These are phyloP conservation scores for Rhizopogon salebrosus DNA, from an alignment of 768 basidiomycete species.

Conservation along the genomic window DNA sequence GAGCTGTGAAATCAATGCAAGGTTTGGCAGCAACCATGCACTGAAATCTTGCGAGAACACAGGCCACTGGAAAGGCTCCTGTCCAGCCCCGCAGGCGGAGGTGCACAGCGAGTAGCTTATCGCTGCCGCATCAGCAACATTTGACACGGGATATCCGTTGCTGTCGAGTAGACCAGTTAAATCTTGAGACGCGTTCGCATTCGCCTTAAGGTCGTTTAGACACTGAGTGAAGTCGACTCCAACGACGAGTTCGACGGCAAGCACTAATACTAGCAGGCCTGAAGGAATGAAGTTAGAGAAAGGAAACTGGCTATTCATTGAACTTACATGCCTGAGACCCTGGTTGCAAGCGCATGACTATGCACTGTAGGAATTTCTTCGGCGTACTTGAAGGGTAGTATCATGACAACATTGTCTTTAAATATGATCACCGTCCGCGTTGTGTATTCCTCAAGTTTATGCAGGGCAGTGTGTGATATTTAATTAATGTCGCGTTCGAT, in stretches of 20 bases:
- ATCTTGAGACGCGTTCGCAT: background rate
- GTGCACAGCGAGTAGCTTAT: background rate
- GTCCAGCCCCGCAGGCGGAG: background rate
- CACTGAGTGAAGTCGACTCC: background rate
- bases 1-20: constrained; percentile 42
- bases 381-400: too few species aligned
- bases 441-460: too few species aligned
- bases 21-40: constrained; percentile 43
- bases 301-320: background rate
- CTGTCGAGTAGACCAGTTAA: background rate
- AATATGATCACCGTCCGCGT: too few species aligned
- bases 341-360: background rate
- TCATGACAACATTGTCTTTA: background rate
- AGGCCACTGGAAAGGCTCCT: constrained; percentile 11
- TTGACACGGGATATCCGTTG: background rate
- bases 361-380: background rate
- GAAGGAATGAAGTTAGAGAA: background rate
- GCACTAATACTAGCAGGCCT: background rate
- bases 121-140: background rate
- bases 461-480: too few species aligned
- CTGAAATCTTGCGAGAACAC: constrained; percentile 30
- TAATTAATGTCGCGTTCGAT: too few species aligned
- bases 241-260: too few species aligned
- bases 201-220: background rate
- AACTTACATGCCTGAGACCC: background rate